Percentiles rank a stretch among this genome's conserved stretches.
These are phyloP conservation scores for Saccharomycopsis amapae DNA, from an alignment of 805 yeast genomes.

Conservation along the genomic window DNA sequence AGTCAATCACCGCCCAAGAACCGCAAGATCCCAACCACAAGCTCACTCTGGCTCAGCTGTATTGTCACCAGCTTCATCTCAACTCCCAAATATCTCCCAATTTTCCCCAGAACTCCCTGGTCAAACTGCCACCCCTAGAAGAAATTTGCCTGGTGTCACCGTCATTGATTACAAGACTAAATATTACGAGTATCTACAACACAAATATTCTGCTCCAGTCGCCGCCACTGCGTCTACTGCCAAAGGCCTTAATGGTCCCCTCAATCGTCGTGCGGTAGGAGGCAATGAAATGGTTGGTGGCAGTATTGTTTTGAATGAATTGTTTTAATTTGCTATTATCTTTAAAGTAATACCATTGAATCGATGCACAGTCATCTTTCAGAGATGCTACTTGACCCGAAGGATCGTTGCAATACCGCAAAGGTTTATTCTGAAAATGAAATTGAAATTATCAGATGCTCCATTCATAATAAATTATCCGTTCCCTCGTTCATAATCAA, in stretches of 20 bases:
- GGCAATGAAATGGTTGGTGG: constrained; percentile 7
- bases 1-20: not conserved
- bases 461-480: no score
- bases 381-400: no score
- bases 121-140: not conserved
- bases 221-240: not conserved
- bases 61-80: not conserved
- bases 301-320: constrained; percentile 1
- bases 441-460: no score
- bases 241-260: not conserved
- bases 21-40: not conserved
- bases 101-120: not conserved
- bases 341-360: no score
- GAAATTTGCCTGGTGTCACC: constrained; percentile 1
- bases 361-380: no score
- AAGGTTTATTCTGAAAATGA: no score
- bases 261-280: not conserved
- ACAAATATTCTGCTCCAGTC: not conserved
- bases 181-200: constrained; percentile 2
- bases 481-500: no score
- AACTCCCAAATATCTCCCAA: no score
- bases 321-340: no score
- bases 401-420: no score
- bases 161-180: constrained; percentile 2
- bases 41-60: constrained; percentile 7